Evolutionary conservation across 2,329 filamentous ascomycete species (phyloP).

Genomic region (Pseudogymnoascus destructans): DNA sequence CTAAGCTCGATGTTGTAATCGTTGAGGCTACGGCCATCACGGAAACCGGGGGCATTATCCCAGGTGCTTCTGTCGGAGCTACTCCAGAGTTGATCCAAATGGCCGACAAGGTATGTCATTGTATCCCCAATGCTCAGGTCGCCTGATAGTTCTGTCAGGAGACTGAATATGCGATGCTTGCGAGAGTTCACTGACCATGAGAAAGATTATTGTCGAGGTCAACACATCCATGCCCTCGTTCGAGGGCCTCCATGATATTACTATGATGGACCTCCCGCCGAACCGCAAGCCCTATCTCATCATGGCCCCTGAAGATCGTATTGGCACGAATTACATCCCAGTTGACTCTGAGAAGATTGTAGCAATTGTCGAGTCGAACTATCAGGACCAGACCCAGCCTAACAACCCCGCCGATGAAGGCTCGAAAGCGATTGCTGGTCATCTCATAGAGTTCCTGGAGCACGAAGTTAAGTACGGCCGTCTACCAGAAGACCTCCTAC

Average conservation of each 20-base stretch:
- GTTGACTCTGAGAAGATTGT: constrained; percentile 76
- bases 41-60: constrained; percentile 78
- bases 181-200: neutral
- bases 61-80: constrained; percentile 73
- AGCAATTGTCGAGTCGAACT: constrained; percentile 73
- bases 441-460: constrained; percentile 76
- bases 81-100: constrained; percentile 79
- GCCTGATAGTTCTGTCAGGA: neutral
- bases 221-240: constrained; percentile 78
- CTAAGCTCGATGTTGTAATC: constrained; percentile 63
- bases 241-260: constrained; percentile 82
- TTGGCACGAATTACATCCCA: constrained; percentile 70
- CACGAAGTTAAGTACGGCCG: constrained; percentile 71
- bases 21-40: constrained; percentile 80
- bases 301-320: constrained; percentile 74
- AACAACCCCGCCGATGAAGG: constrained; percentile 65
- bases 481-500: constrained; percentile 62
- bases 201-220: constrained; percentile 75
- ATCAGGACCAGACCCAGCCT: constrained; percentile 61
- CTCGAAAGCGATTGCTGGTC: constrained; percentile 58
- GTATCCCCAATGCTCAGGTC: neutral
- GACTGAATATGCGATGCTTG: neutral
- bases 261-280: constrained; percentile 74
- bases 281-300: constrained; percentile 73
- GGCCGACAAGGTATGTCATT: constrained; percentile 56